Evolutionary conservation across 2,329 filamentous ascomycete species (phyloP).

Genomic region (Madurella mycetomatis): DNA sequence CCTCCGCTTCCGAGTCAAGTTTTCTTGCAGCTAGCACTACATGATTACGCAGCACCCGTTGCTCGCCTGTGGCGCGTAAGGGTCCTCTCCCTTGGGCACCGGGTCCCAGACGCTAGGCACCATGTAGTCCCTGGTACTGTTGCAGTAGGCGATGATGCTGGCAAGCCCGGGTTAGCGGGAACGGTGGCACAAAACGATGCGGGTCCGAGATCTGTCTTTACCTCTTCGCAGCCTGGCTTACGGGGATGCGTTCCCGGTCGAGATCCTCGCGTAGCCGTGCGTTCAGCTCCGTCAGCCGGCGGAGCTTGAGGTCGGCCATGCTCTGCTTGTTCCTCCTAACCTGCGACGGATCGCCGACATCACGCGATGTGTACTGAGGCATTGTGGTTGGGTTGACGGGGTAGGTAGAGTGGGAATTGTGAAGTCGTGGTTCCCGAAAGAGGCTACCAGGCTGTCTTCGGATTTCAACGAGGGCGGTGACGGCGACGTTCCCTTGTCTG

Average conservation of each 20-base stretch:
- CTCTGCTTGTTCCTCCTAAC: constrained; percentile 95
- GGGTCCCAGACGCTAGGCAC: constrained; percentile 94
- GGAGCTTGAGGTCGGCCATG: constrained; percentile 97
- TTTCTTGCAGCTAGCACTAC: constrained; percentile 45
- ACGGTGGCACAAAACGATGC: background rate
- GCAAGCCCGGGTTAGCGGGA: constrained; percentile 8
- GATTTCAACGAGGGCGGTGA: constrained; percentile 7
- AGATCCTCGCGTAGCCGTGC: constrained; percentile 92
- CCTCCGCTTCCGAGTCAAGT: constrained; percentile 12
- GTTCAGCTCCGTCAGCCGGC: constrained; percentile 94
- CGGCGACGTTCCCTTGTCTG: constrained; percentile 17
- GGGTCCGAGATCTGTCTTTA: constrained; percentile 39
- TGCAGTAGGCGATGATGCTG: constrained; percentile 97
- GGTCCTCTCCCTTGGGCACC: constrained; percentile 92
- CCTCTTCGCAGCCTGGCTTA: constrained; percentile 88
- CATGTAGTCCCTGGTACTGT: constrained; percentile 98
- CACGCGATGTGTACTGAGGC: constrained; percentile 64
- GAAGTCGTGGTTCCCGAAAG: constrained; percentile 1
- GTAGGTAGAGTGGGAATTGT: background rate
- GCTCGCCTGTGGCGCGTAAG: constrained; percentile 93
- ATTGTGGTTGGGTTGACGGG: constrained; percentile 39
- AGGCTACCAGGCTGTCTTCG: background rate
- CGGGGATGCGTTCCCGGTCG: constrained; percentile 89
- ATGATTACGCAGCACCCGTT: constrained; percentile 94
- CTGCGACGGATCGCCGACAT: constrained; percentile 63